Percentiles rank a stretch among this genome's conserved stretches.
phyloP scores from a whole-genome alignment of 2,329 filamentous ascomycete species.

The Penicillium sp. region DNA sequence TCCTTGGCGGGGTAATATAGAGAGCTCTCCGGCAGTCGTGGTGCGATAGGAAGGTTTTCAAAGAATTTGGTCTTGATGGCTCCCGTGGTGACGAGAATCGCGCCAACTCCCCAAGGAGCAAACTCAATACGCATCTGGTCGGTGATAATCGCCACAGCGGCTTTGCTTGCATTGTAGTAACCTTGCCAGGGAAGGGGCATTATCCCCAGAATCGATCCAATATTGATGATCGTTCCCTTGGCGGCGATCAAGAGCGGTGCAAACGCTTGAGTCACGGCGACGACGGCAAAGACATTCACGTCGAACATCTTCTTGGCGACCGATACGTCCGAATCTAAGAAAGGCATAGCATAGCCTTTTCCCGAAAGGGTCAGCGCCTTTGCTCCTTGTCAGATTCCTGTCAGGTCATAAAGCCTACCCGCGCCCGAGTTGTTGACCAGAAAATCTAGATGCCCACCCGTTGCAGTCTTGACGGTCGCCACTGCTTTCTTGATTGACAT shows the following conservation, averaged over 20 bases:
- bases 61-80: constrained; percentile 12
- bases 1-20: constrained; percentile 13
- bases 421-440: constrained; percentile 43
- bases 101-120: constrained; percentile 19
- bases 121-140: constrained; percentile 21
- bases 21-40: constrained; percentile 14
- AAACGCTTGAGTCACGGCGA: neutral
- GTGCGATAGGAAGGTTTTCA: constrained; percentile 4
- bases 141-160: constrained; percentile 16
- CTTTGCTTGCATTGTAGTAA: constrained; percentile 21
- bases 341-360: constrained; percentile 27
- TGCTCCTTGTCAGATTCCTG: no score
- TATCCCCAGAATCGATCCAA: constrained; percentile 17
- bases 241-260: neutral
- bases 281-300: neutral
- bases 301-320: neutral
- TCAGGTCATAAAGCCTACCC: no score
- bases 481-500: constrained; percentile 26
- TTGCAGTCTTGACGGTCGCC: constrained; percentile 18
- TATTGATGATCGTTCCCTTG: constrained; percentile 12
- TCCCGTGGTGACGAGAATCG: constrained; percentile 1
- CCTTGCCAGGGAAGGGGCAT: constrained; percentile 25
- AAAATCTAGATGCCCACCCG: constrained; percentile 32
- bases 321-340: constrained; percentile 30
- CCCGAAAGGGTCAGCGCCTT: no score